phyloP scores from a whole-genome alignment of 495 filamentous ascomycete genomes.

The Annulohypoxylon bovei region DNA sequence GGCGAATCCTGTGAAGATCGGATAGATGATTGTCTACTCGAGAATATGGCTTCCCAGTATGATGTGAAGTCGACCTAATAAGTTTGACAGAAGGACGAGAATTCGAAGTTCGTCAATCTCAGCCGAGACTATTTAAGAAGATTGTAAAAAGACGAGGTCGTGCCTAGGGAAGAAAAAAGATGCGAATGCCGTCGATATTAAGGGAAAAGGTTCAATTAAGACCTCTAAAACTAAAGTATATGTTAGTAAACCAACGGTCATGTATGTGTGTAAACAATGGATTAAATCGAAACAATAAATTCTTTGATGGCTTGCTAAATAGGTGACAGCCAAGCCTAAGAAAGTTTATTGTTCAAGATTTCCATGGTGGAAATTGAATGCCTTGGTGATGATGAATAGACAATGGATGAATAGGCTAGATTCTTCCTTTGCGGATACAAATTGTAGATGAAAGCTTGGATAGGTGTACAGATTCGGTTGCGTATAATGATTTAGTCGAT shows the following conservation, averaged over 20 bases:
- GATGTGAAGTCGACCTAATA: not conserved
- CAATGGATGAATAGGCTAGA: not conserved
- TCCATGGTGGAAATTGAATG: not conserved
- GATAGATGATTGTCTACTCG: not conserved
- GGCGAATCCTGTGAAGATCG: not conserved
- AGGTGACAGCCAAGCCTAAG: not conserved
- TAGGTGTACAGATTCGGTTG: not conserved
- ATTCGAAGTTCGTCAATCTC: not conserved
- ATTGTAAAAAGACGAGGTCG: not conserved
- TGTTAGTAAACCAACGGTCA: constrained; percentile 14
- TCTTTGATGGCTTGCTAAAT: not conserved
- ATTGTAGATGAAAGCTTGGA: not conserved
- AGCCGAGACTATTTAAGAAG: constrained; percentile 4
- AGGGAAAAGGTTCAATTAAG: constrained; percentile 32
- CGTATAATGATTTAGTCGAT: not conserved
- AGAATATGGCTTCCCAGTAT: not conserved
- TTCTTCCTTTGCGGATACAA: not conserved
- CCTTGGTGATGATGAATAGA: not conserved
- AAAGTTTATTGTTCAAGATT: not conserved
- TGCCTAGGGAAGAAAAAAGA: constrained; percentile 23
- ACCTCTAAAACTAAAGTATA: constrained; percentile 26
- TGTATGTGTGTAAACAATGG: constrained; percentile 15
- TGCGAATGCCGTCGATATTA: constrained; percentile 26
- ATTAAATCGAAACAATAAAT: not conserved
- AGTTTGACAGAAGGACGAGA: not conserved